phyloP scores from a whole-genome alignment of 371 early-diverging fungal species.

The Rhizomucor miehei region DNA sequence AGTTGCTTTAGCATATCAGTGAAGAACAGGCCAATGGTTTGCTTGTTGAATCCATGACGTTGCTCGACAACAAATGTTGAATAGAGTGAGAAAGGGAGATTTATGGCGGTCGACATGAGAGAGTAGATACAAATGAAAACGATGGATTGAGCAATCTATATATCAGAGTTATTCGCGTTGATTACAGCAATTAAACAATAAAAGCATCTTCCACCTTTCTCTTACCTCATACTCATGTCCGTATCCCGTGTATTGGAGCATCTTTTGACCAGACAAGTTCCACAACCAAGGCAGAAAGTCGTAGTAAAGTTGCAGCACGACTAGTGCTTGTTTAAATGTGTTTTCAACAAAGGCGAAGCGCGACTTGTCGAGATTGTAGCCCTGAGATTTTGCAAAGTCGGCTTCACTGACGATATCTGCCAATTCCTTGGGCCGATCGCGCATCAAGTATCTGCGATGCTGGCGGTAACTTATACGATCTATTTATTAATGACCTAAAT shows the following conservation, averaged over 20 bases:
- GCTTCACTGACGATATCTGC: constrained; percentile 64
- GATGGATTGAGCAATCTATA: constrained; percentile 80
- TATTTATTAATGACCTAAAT: not conserved
- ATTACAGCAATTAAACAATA: not conserved
- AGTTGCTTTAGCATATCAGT: constrained; percentile 80
- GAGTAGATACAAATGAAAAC: constrained; percentile 69
- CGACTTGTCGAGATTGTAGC: constrained; percentile 87
- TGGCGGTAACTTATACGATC: constrained; percentile 62
- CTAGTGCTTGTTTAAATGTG: constrained; percentile 61
- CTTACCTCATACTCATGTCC: constrained; percentile 71
- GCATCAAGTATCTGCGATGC: constrained; percentile 65
- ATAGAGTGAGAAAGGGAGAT: constrained; percentile 84
- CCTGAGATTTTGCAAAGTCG: constrained; percentile 81
- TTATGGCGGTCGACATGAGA: constrained; percentile 61
- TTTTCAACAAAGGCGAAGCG: constrained; percentile 72
- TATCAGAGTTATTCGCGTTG: not conserved
- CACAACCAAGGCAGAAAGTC: constrained; percentile 79
- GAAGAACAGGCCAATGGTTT: constrained; percentile 80
- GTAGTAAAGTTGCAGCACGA: constrained; percentile 58
- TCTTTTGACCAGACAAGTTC: constrained; percentile 54
- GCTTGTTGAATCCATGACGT: constrained; percentile 97
- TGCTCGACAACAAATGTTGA: constrained; percentile 95
- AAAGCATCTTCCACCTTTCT: not conserved
- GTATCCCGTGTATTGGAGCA: constrained; percentile 56
- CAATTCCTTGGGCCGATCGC: constrained; percentile 62